Base-by-base conservation (phyloP, 139 green algal species). In the Tetraselmis chui region DNA sequence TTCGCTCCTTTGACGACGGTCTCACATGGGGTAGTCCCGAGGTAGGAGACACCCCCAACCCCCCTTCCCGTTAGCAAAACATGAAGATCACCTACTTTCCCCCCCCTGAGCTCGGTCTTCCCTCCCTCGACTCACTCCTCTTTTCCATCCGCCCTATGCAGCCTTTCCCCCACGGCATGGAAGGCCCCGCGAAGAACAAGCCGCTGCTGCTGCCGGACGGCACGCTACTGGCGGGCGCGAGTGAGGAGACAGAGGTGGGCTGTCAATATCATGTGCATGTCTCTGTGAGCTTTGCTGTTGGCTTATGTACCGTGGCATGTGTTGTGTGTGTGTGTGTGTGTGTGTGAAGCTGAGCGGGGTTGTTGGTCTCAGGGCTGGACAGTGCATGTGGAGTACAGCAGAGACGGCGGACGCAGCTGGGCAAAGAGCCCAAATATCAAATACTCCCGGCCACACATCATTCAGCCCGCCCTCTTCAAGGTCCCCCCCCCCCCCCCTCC, bases 111-210 rank as follows among this genome's bases (percentile, higher is more conserved):
- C n/a, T n/a, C n/a, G n/a, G n/a, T n/a, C n/a, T n/a, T n/a, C n/a
- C n/a, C n/a, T n/a, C n/a, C n/a, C n/a, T n/a, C n/a, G n/a, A n/a
- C n/a, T n/a, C n/a, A n/a, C n/a, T n/a, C n/a, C n/a, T n/a, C n/a
- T n/a, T n/a, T n/a, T n/a, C n/a, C n/a, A n/a, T n/a, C n/a, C 18
- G 45, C 45, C 11, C 45, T 67, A 18, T 18, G 45, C 45, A 67
- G 45, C 45, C 45, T 5, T 67, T 67, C 18, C 45, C 45, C 45
- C 45, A 18, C 24, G 77, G n/a, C 27, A 80, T 80, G 29, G 29
- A 59, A 31, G 77, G 77, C 2, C 77, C 77, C 2, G 77, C 77
- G 77, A 80, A 80, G 77, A 80, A 80, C 28, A 80, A 80, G 77
- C 77, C 77, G 29, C 31, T 80, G 28, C 27, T 59, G 77, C 77